phyloP scores from a whole-genome alignment of 371 early-diverging fungal species.

The Mortierella sp. region DNA sequence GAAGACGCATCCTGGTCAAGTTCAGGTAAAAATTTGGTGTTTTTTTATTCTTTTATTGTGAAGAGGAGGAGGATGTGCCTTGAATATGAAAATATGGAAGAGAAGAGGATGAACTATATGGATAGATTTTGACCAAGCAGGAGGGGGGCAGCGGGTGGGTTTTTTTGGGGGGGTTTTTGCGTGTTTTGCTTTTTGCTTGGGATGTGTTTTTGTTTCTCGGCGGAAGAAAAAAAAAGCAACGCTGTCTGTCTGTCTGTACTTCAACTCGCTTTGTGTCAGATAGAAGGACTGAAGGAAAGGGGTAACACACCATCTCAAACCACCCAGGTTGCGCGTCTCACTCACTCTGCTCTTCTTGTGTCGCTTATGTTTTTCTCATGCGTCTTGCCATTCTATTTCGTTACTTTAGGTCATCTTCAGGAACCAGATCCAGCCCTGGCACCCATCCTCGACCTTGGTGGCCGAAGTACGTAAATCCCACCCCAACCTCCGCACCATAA shows the following conservation, averaged over 20 bases:
- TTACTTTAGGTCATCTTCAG: constrained; percentile 70
- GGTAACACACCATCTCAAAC: neutral
- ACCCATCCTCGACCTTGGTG: constrained; percentile 79
- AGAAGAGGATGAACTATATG: too few relatives aligned
- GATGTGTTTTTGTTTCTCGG: neutral
- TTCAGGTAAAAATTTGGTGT: too few relatives aligned
- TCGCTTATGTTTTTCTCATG: neutral
- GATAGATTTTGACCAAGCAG: neutral
- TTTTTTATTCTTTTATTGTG: too few relatives aligned
- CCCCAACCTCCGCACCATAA: neutral
- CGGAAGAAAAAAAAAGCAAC: neutral
- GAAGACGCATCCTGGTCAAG: constrained; percentile 62
- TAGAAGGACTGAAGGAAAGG: neutral
- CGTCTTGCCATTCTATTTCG: neutral
- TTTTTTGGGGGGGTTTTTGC: neutral
- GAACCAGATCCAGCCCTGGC: constrained; percentile 92
- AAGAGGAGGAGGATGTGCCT: neutral
- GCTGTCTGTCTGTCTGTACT: neutral
- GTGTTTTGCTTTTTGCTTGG: too few relatives aligned
- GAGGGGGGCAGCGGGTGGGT: too few relatives aligned
- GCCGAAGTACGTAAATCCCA: constrained; percentile 67
- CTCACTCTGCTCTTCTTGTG: neutral
- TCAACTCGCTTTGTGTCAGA: neutral
- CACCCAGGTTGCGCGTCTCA: neutral
- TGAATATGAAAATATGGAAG: too few relatives aligned